Conservation (phyloP, 192 early-diverging fungal species). For the Gonapodya prolifera region DNA sequence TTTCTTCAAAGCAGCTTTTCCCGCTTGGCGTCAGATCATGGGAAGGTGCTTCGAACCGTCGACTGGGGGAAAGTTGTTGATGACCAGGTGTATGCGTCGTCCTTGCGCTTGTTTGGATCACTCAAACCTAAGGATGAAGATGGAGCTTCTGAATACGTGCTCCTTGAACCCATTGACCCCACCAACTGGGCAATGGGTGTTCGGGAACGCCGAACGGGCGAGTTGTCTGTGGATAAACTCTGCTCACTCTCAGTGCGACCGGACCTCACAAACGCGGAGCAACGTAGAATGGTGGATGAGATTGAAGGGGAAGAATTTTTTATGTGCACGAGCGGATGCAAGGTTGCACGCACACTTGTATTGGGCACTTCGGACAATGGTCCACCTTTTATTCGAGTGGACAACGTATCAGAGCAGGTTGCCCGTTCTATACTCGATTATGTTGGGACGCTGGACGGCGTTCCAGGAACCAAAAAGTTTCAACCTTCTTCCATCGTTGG, state of each 20-base stretch:
- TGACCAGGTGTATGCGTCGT: background rate
- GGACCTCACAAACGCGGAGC: too few relatives aligned
- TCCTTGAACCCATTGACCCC: background rate
- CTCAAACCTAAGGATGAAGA: background rate
- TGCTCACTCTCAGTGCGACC: background rate
- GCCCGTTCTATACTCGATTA: background rate
- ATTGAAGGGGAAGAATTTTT: too few relatives aligned
- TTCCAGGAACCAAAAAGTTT: too few relatives aligned
- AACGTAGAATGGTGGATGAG: too few relatives aligned
- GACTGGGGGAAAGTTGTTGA: background rate
- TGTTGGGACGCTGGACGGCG: too few relatives aligned
- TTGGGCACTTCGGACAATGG: too few relatives aligned
- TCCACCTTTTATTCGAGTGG: too few relatives aligned
- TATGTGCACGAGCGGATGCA: too few relatives aligned
- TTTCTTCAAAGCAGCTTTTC: background rate
- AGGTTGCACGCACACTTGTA: too few relatives aligned
- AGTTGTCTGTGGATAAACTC: background rate
- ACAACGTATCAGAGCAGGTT: background rate
- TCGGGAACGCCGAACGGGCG: background rate
- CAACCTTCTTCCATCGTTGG: background rate
- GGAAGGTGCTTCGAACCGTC: background rate
- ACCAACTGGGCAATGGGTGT: background rate
- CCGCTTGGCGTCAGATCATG: background rate
- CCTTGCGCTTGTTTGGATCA: background rate
- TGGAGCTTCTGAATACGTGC: background rate